phyloP scores from a whole-genome alignment of 345 rosid species.

The Euclidium syriacum region DNA sequence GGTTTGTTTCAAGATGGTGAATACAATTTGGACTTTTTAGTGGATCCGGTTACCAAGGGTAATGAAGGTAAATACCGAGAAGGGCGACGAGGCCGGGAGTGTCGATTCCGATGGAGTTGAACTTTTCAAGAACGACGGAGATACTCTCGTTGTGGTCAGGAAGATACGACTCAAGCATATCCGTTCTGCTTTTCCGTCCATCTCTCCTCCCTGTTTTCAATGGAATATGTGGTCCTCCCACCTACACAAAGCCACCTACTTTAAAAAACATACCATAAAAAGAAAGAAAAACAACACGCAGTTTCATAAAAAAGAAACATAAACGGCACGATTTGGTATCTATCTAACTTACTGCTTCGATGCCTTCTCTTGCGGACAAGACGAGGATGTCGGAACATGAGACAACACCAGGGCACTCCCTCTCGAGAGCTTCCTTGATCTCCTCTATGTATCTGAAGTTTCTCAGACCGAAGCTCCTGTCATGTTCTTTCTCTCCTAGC shows the following conservation, averaged over 20 bases:
- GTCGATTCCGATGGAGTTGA: slow-evolving; percentile 69
- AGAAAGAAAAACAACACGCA: neutral
- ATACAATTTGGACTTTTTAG: neutral
- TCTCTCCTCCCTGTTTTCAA: slow-evolving; percentile 93
- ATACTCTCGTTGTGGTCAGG: slow-evolving; percentile 96
- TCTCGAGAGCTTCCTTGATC: slow-evolving; percentile 90
- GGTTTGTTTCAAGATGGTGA: too few species aligned
- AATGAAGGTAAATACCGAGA: slow-evolving; percentile 23
- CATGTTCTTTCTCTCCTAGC: slow-evolving; percentile 93
- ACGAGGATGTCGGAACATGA: slow-evolving; percentile 89
- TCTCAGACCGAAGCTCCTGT: slow-evolving; percentile 91
- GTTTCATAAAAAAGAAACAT: neutral
- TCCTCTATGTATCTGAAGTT: slow-evolving; percentile 92
- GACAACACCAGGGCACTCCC: slow-evolving; percentile 92
- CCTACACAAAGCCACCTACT: slow-evolving; percentile 32
- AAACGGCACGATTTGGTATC: neutral
- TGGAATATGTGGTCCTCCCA: slow-evolving; percentile 89
- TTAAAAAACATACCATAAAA: neutral
- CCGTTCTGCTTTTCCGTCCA: slow-evolving; percentile 82
- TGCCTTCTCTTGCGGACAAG: slow-evolving; percentile 82
- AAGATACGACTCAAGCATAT: slow-evolving; percentile 63
- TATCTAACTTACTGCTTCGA: slow-evolving; percentile 49
- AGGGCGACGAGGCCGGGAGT: slow-evolving; percentile 77
- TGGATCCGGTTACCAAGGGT: neutral
- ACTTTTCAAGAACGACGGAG: slow-evolving; percentile 77